These are phyloP conservation scores for Exophiala spinifera DNA, from an alignment of 2,329 filamentous ascomycete species.

Conservation along the genomic window DNA sequence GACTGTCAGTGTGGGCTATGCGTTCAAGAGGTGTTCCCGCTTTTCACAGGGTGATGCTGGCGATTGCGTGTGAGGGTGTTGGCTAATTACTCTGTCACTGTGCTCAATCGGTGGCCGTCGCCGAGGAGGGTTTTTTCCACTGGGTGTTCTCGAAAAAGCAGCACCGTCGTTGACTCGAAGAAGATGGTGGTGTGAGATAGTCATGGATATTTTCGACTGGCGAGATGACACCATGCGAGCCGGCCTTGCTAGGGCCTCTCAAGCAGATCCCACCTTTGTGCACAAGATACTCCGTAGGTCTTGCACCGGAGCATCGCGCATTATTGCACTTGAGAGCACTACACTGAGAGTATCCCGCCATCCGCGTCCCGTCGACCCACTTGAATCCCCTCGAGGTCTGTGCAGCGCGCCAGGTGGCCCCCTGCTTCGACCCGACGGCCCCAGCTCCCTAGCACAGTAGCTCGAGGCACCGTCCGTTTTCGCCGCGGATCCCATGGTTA, in stretches of 20 bases:
- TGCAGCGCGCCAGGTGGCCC: not conserved
- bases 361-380: conserved; percentile 16
- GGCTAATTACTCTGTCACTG: not conserved
- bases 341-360: not conserved
- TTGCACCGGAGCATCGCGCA: conserved; percentile 14
- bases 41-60: not conserved
- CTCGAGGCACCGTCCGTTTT: conserved; percentile 15
- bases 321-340: not conserved
- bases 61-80: not conserved
- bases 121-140: not conserved
- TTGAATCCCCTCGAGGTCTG: not conserved
- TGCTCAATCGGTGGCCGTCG: not conserved
- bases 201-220: not conserved
- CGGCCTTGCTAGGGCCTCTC: not conserved
- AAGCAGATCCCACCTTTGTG: conserved; percentile 1
- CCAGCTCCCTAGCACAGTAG: conserved; percentile 7
- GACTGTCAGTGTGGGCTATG: not conserved
- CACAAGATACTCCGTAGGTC: not conserved
- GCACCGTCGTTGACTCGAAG: conserved; percentile 1
- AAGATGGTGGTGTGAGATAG: conserved; percentile 4
- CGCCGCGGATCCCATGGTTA: conserved; percentile 12
- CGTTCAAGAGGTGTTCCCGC: not conserved
- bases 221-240: conserved; percentile 4
- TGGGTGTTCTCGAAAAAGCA: conserved; percentile 3
- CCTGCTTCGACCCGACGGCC: conserved; percentile 20